Evolutionary conservation across 2,329 filamentous ascomycete genomes (phyloP).

Genomic region (Stemphylium beticola): DNA sequence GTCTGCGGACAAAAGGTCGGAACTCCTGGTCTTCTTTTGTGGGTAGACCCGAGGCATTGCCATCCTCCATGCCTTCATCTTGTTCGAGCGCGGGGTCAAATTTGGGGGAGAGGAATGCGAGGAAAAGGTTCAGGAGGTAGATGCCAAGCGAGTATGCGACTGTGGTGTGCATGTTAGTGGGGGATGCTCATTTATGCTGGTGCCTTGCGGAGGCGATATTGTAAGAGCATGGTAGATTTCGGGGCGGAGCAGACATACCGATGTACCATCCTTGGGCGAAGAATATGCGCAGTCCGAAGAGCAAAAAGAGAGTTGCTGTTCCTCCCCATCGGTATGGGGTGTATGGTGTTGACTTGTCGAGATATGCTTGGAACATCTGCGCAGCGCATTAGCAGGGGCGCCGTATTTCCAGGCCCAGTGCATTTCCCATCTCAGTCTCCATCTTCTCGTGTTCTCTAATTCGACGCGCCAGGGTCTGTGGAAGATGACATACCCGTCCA

Average conservation of each 20-base stretch:
- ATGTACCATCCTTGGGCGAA: constrained; percentile 98
- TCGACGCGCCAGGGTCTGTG: constrained; percentile 17
- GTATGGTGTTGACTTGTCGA: constrained; percentile 92
- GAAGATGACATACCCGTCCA: constrained; percentile 65
- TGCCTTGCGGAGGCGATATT: not conserved
- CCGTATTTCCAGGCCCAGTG: not conserved
- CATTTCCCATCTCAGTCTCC: not conserved
- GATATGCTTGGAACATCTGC: constrained; percentile 90
- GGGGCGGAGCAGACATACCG: constrained; percentile 60
- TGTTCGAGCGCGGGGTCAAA: constrained; percentile 96
- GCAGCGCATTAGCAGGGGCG: constrained; percentile 21
- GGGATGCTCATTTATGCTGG: not conserved
- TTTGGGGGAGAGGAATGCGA: constrained; percentile 97
- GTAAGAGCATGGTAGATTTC: not conserved
- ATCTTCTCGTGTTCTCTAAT: not conserved
- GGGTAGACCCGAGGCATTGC: constrained; percentile 75
- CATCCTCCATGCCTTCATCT: constrained; percentile 97
- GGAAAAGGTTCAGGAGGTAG: constrained; percentile 98
- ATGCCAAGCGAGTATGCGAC: constrained; percentile 98
- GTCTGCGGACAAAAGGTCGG: constrained; percentile 90
- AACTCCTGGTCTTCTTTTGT: constrained; percentile 98
- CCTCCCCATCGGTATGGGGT: constrained; percentile 88
- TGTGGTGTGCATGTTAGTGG: constrained; percentile 46
- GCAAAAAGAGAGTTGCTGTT: constrained; percentile 74
- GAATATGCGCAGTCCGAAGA: constrained; percentile 90